A percentile compares a stretch with the other conserved stretches of the same genome.
Conservation (phyloP, 805 yeast genomes). For the Kluyveromyces lactis region DNA sequence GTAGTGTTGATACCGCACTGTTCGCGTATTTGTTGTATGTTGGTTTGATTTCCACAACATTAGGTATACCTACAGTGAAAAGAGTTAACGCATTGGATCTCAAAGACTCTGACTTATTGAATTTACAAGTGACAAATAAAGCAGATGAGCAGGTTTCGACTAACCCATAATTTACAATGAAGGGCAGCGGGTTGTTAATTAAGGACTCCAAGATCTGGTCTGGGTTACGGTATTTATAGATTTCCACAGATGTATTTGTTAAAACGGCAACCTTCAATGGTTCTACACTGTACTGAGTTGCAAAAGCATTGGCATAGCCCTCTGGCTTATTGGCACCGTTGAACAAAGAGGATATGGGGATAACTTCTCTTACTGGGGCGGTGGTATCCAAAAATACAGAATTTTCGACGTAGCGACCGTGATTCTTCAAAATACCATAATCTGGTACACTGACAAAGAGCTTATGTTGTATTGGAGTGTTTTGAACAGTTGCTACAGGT, state of each 20-base stretch:
- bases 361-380: slow-evolving; percentile 61
- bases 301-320: slow-evolving; percentile 80
- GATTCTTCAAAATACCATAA: slow-evolving; percentile 71
- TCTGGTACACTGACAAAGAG: slow-evolving; percentile 76
- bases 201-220: slow-evolving; percentile 65
- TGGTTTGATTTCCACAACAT: slow-evolving; percentile 36
- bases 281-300: slow-evolving; percentile 68
- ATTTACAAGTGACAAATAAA: slow-evolving; percentile 72
- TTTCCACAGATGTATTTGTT: slow-evolving; percentile 69
- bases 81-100: slow-evolving; percentile 37
- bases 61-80: slow-evolving; percentile 36
- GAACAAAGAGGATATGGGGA: slow-evolving; percentile 61
- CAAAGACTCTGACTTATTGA: slow-evolving; percentile 46
- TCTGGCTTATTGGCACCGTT: slow-evolving; percentile 65
- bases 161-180: slow-evolving; percentile 72
- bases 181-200: slow-evolving; percentile 60
- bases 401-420: slow-evolving; percentile 66
- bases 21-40: slow-evolving; percentile 28
- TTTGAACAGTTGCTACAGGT: slow-evolving; percentile 12
- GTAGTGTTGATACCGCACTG: slow-evolving; percentile 23
- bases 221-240: slow-evolving; percentile 73
- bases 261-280: slow-evolving; percentile 72
- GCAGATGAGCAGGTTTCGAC: slow-evolving; percentile 89
- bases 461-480: slow-evolving; percentile 26
- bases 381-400: slow-evolving; percentile 63